Evolutionary conservation across 169 alveolate genomes (phyloP).

Genomic region (Cryptosporidium ryanae): DNA sequence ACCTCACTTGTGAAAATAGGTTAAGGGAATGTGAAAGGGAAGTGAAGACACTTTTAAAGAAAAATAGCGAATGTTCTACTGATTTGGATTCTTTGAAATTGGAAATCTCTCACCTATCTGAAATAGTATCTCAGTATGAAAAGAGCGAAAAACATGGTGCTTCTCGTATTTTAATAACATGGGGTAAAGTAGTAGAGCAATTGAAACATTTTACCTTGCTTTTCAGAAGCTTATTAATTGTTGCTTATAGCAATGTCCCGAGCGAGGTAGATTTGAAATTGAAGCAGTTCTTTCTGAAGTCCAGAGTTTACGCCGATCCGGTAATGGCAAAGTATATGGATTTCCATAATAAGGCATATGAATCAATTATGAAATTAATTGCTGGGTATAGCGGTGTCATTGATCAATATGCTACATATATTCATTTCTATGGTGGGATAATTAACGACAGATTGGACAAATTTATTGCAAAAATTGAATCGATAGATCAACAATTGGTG

Average conservation of each 20-base stretch:
- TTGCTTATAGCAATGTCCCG: conserved; percentile 37
- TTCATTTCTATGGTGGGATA: conserved; percentile 1
- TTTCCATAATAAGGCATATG: background rate
- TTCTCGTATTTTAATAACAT: conserved; percentile 10
- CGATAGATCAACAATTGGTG: conserved; percentile 13
- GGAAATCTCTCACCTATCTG: conserved; percentile 57
- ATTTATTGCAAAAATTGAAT: conserved; percentile 30
- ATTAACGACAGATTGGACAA: conserved; percentile 45
- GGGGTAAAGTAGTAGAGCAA: conserved; percentile 7
- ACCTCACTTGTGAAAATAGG: conserved; percentile 47
- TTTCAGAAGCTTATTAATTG: conserved; percentile 10
- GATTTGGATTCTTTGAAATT: conserved; percentile 34
- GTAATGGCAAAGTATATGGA: conserved; percentile 25
- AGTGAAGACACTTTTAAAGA: conserved; percentile 41
- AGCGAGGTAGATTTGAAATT: conserved; percentile 29
- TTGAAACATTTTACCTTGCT: conserved; percentile 10
- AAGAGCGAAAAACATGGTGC: conserved; percentile 1
- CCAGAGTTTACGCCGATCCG: conserved; percentile 11
- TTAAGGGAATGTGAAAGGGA: conserved; percentile 65
- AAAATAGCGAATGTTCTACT: conserved; percentile 53
- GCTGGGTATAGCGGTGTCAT: conserved; percentile 10
- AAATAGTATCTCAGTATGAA: conserved; percentile 18
- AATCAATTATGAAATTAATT: background rate
- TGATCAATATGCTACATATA: conserved; percentile 16
- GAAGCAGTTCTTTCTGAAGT: background rate